These are phyloP conservation scores for Infundibulicybe gibba DNA, from an alignment of 768 basidiomycete species.

Conservation along the genomic window DNA sequence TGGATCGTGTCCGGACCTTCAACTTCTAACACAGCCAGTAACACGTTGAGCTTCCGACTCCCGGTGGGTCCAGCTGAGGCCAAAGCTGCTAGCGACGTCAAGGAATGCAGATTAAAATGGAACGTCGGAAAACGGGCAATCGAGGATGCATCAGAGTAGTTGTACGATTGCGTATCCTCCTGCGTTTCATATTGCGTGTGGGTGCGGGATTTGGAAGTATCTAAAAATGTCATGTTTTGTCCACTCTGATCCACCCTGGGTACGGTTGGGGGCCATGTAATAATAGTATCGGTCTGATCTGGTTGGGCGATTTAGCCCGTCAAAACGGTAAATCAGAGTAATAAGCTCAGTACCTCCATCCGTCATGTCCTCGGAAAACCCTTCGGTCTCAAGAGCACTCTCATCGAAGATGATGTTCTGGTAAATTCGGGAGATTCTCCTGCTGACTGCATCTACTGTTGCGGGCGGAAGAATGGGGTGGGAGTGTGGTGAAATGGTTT, in stretches of 20 bases:
- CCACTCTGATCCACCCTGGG: constrained; percentile 12
- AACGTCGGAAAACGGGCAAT: constrained; percentile 73
- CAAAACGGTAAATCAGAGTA: background rate
- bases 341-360: constrained; percentile 9
- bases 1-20: constrained; percentile 71
- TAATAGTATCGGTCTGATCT: constrained; percentile 44
- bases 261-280: constrained; percentile 57
- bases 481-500: constrained; percentile 14
- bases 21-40: constrained; percentile 70
- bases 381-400: constrained; percentile 28
- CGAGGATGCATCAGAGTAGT: constrained; percentile 66
- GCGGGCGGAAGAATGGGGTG: constrained; percentile 38
- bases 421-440: constrained; percentile 68
- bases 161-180: constrained; percentile 39
- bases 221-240: constrained; percentile 22
- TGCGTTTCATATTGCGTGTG: constrained; percentile 25
- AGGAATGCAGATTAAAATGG: constrained; percentile 62
- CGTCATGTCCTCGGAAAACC: constrained; percentile 12
- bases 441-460: constrained; percentile 63
- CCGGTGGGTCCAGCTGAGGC: constrained; percentile 24
- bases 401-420: constrained; percentile 69
- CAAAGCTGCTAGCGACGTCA: constrained; percentile 48
- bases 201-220: constrained; percentile 18
- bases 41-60: constrained; percentile 49
- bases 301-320: background rate